phyloP scores from a whole-genome alignment of 345 rosid genomes.

The Rhizophora mangle region DNA sequence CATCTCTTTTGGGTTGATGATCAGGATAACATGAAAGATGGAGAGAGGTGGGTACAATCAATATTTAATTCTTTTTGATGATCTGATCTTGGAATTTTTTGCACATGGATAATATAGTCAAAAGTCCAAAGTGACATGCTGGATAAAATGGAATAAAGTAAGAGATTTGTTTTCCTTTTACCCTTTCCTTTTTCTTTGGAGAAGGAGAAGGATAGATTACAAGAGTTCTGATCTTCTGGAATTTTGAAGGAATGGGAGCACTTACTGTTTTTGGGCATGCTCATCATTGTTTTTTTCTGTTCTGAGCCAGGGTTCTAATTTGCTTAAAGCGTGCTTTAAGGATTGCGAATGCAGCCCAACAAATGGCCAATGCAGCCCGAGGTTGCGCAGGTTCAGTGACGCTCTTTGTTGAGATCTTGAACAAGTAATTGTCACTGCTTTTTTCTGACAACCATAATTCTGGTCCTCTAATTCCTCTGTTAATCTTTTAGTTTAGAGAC shows the following conservation, averaged over 20 bases:
- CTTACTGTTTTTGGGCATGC: neutral
- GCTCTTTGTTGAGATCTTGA: conserved; percentile 89
- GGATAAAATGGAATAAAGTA: too few species aligned
- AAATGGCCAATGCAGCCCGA: conserved; percentile 70
- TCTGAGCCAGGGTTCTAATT: conserved; percentile 61
- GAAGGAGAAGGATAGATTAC: neutral
- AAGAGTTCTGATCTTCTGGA: too few species aligned
- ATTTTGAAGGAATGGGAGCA: neutral
- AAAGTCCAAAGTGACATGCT: too few species aligned
- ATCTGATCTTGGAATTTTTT: neutral
- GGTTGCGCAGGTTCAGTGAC: conserved; percentile 73
- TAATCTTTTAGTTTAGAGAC: conserved; percentile 1
- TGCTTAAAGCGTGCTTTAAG: conserved; percentile 93
- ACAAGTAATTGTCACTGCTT: conserved; percentile 53
- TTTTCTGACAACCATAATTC: neutral
- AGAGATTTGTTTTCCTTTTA: neutral
- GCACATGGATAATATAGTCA: too few species aligned
- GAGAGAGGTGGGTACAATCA: conserved; percentile 63
- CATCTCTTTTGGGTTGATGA: conserved; percentile 97
- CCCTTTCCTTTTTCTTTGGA: neutral
- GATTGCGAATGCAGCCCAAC: conserved; percentile 95
- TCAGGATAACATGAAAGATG: conserved; percentile 83
- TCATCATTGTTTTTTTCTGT: neutral
- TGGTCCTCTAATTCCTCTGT: neutral
- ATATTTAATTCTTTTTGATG: neutral